Evolutionary conservation across 1,284 basidiomycete species (phyloP).

Genomic region (Cryptococcus jaspeensis): DNA sequence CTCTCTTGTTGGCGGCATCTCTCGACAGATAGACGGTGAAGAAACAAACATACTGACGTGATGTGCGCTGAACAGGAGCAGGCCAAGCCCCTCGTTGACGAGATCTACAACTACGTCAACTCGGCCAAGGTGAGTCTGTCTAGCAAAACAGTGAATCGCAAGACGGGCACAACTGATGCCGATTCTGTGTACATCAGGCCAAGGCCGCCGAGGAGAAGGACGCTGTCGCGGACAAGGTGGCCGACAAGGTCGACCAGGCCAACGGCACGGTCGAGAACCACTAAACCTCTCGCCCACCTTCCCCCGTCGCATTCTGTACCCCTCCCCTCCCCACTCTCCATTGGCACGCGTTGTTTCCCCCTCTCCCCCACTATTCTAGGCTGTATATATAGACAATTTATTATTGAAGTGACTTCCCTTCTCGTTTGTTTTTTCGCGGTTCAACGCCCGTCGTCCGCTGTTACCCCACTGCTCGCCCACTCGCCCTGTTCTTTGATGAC

Average conservation of each 20-base stretch:
- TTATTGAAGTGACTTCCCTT: too few species aligned
- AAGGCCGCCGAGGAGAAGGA: constrained; percentile 30
- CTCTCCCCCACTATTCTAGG: not conserved
- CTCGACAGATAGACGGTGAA: too few species aligned
- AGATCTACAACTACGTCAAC: constrained; percentile 47
- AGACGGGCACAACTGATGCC: too few species aligned
- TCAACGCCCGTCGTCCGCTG: too few species aligned
- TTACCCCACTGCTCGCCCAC: too few species aligned
- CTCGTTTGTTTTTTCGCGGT: too few species aligned
- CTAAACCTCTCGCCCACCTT: not conserved
- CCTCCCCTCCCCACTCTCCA: too few species aligned
- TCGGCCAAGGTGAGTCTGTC: constrained; percentile 38
- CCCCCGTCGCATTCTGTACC: too few species aligned
- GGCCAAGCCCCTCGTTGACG: constrained; percentile 50
- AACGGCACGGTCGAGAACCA: constrained; percentile 16
- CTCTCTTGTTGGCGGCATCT: not conserved
- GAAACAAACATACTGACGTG: too few species aligned
- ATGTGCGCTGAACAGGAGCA: constrained; percentile 33
- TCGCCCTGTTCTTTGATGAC: too few species aligned
- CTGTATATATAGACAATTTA: not conserved
- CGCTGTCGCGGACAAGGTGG: not conserved
- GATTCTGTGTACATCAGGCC: constrained; percentile 20
- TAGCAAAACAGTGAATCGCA: not conserved
- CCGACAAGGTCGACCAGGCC: constrained; percentile 9
- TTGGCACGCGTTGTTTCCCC: not conserved